Percentiles rank a stretch among this genome's conserved stretches.
Evolutionary conservation across 345 rosid genomes (phyloP).

Genomic region (Populus davidiana): DNA sequence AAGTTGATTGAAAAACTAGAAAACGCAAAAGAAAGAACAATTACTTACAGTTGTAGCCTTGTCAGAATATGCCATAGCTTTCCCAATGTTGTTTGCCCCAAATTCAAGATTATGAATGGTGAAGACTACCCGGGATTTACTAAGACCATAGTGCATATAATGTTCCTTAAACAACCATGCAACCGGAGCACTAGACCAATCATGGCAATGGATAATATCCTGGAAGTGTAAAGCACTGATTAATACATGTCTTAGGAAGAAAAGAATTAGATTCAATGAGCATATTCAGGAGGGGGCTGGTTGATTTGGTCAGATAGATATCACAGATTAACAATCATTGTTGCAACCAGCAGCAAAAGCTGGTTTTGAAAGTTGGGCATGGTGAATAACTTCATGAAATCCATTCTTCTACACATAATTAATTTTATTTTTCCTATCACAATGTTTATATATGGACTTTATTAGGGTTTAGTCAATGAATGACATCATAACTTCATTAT

Average conservation of each 20-base stretch:
- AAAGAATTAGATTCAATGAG: no score
- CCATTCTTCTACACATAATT: background rate
- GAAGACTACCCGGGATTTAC: constrained; percentile 77
- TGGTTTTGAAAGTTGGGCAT: constrained; percentile 1
- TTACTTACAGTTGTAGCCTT: constrained; percentile 80
- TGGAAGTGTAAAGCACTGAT: constrained; percentile 29
- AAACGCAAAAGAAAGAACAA: constrained; percentile 4
- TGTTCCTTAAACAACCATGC: constrained; percentile 82
- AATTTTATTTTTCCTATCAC: background rate
- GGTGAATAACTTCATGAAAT: background rate
- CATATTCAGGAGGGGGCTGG: no score
- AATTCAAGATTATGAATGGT: constrained; percentile 93
- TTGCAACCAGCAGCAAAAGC: background rate
- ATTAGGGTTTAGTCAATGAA: background rate
- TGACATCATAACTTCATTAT: background rate
- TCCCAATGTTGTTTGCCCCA: constrained; percentile 62
- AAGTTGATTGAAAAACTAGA: background rate
- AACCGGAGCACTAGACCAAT: constrained; percentile 95
- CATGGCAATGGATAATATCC: constrained; percentile 98
- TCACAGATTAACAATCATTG: no score
- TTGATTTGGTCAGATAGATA: no score
- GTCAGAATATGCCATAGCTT: constrained; percentile 79
- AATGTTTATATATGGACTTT: background rate
- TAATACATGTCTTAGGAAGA: background rate
- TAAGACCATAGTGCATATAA: constrained; percentile 71